Conservation (phyloP, 1,284 basidiomycete genomes). For the Melampsora larici-populina region DNA sequence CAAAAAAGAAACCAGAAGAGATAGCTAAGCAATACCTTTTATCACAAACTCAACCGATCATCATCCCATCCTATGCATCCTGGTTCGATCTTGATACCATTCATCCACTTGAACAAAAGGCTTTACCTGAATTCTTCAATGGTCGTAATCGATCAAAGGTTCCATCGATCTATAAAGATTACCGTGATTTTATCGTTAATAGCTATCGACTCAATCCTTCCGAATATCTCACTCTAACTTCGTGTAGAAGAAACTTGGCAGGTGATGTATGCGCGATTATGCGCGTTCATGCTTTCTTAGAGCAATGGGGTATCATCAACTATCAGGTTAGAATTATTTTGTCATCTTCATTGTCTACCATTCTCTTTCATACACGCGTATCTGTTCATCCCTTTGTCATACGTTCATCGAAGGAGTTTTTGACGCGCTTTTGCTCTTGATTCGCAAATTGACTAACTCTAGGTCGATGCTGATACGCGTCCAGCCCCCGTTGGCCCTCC, state of each 20-base stretch:
- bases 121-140: conserved; percentile 98
- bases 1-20: conserved; percentile 62
- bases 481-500: conserved; percentile 92
- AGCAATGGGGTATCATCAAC: conserved; percentile 98
- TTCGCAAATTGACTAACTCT: conserved; percentile 21
- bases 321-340: conserved; percentile 70
- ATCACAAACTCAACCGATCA: conserved; percentile 85
- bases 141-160: conserved; percentile 92
- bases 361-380: not conserved
- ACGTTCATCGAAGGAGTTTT: not conserved
- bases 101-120: conserved; percentile 84
- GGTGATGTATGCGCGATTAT: conserved; percentile 98
- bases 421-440: not conserved
- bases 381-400: not conserved
- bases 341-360: not conserved
- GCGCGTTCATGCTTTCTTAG: conserved; percentile 96
- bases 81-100: conserved; percentile 98
- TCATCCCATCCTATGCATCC: conserved; percentile 93
- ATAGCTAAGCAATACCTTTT: conserved; percentile 91
- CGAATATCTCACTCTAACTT: conserved; percentile 97
- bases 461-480: conserved; percentile 96
- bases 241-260: conserved; percentile 89
- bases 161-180: conserved; percentile 96
- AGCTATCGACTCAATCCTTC: conserved; percentile 89
- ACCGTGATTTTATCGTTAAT: conserved; percentile 99